Conservation (phyloP, 345 rosid genomes). For the Gossypium rotundifolium region DNA sequence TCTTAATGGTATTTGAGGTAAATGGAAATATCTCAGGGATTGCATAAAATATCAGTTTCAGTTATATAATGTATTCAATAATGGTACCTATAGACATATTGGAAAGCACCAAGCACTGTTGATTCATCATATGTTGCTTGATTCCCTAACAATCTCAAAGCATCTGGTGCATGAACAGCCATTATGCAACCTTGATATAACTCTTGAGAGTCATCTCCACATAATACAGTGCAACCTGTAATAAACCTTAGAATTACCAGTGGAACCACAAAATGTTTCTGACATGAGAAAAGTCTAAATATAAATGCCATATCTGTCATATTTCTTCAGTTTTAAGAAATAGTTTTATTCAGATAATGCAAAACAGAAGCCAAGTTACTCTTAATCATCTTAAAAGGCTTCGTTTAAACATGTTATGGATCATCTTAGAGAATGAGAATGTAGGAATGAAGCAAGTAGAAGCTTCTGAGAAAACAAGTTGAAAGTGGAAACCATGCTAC, state of each 20-base stretch:
- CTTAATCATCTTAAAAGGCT: no score
- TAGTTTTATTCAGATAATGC: no score
- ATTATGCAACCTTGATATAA: conserved; percentile 47
- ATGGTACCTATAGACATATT: conserved; percentile 67
- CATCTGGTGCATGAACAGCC: conserved; percentile 79
- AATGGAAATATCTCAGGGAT: not conserved
- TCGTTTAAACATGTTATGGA: not conserved
- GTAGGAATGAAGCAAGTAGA: no score
- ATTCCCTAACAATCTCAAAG: conserved; percentile 51
- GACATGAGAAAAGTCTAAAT: not conserved
- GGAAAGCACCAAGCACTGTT: conserved; percentile 83
- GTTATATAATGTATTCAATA: not conserved
- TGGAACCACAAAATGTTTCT: not conserved
- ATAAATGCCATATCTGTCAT: no score
- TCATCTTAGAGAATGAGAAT: not conserved
- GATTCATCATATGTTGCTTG: conserved; percentile 66
- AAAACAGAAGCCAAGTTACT: no score
- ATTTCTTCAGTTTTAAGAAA: no score
- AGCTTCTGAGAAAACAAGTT: no score
- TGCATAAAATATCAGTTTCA: not conserved
- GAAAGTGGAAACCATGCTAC: not conserved
- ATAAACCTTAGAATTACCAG: not conserved
- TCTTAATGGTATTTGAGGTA: not conserved
- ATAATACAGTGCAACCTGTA: conserved; percentile 46
- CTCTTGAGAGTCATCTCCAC: conserved; percentile 45